Percentiles rank a stretch among this genome's conserved stretches.
Conservation (phyloP, 345 rosid species). For the Lepidium africanum region DNA sequence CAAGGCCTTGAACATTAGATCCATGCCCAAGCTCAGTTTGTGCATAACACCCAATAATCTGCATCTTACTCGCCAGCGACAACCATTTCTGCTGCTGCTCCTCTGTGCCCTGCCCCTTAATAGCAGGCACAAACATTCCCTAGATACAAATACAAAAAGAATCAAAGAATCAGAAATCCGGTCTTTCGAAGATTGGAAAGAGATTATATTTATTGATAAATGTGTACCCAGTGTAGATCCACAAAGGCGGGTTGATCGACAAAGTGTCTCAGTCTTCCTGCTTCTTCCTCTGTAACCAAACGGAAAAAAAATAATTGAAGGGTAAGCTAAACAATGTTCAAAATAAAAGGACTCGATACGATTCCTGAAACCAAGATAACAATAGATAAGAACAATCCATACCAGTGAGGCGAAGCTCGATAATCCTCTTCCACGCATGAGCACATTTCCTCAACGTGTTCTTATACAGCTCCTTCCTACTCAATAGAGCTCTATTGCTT, state of each 20-base stretch:
- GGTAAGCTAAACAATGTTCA: not conserved
- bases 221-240: constrained; percentile 90
- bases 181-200: not conserved
- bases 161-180: not conserved
- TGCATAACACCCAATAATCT: constrained; percentile 97
- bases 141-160: constrained; percentile 17
- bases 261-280: constrained; percentile 48
- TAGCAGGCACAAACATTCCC: constrained; percentile 98
- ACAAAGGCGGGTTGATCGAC: constrained; percentile 82
- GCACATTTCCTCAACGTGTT: constrained; percentile 78
- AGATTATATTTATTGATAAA: not conserved
- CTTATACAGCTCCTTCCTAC: constrained; percentile 92
- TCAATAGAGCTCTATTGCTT: constrained; percentile 57
- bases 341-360: not conserved
- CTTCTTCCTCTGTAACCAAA: constrained; percentile 78
- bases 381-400: not conserved
- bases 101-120: constrained; percentile 91
- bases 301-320: not conserved
- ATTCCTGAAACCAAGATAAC: not conserved
- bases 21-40: constrained; percentile 99
- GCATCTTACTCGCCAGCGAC: constrained; percentile 85
- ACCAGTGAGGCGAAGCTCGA: constrained; percentile 87
- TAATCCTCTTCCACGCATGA: constrained; percentile 78
- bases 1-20: constrained; percentile 98
- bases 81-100: constrained; percentile 96